A percentile compares a stretch with the other conserved stretches of the same genome.
Conservation (phyloP, 129 eudicot species). For the Glebionis coronaria region DNA sequence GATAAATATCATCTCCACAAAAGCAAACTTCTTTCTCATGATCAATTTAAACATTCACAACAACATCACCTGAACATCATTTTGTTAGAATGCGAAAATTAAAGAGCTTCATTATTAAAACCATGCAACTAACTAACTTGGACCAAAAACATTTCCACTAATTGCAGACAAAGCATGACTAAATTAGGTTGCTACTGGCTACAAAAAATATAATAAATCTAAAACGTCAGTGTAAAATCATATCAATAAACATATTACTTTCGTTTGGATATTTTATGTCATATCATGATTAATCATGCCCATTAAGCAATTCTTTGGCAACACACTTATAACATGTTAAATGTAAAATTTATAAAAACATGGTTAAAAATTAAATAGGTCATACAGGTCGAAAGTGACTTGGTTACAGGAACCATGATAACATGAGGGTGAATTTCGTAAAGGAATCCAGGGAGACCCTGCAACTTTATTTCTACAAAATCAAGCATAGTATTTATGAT, state of each 20-base stretch:
- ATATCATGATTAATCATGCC: neutral
- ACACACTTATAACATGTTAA: too few species aligned
- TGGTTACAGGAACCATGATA: too few species aligned
- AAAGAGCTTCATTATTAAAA: neutral
- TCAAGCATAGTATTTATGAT: too few species aligned
- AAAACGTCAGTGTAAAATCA: neutral
- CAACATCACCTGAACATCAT: conserved; percentile 72
- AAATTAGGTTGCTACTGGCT: conserved; percentile 92
- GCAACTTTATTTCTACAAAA: too few species aligned
- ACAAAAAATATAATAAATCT: conserved; percentile 22
- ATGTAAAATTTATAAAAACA: too few species aligned
- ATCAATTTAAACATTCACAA: conserved; percentile 90
- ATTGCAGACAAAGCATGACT: conserved; percentile 96
- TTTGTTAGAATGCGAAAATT: neutral
- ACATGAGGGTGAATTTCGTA: too few species aligned
- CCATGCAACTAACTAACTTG: conserved; percentile 49
- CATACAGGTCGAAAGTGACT: too few species aligned
- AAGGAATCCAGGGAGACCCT: too few species aligned
- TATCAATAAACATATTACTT: neutral
- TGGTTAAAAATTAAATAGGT: too few species aligned
- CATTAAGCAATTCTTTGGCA: too few species aligned
- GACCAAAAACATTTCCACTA: conserved; percentile 97
- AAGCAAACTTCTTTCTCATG: conserved; percentile 97
- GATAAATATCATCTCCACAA: conserved; percentile 97
- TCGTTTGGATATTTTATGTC: too few species aligned